These are phyloP conservation scores for Zoysia matrella DNA, from an alignment of 202 grass and related monocot species.

Conservation along the genomic window DNA sequence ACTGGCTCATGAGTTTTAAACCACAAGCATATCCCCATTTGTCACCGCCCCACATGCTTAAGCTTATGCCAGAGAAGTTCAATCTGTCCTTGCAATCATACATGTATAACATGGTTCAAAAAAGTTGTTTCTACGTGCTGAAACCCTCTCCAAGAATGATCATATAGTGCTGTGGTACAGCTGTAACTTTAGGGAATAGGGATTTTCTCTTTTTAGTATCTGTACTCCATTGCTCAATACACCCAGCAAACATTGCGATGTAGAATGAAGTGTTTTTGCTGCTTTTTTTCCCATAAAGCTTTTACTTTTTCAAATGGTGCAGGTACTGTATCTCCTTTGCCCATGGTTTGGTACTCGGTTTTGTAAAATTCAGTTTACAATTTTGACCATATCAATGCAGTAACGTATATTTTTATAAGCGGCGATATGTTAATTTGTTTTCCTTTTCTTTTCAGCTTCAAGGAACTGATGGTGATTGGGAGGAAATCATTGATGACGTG, in stretches of 20 bases:
- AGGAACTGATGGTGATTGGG: conserved; percentile 71
- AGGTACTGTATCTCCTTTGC: conserved; percentile 10
- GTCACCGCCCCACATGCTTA: neutral
- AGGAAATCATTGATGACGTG: conserved; percentile 85
- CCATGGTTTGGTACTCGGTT: neutral
- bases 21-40: neutral
- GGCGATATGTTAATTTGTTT: conserved; percentile 14
- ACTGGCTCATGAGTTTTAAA: neutral
- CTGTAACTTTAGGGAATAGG: no score
- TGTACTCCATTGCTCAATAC: neutral
- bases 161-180: neutral
- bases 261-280: neutral
- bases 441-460: conserved; percentile 59
- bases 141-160: neutral
- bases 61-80: neutral
- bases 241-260: neutral
- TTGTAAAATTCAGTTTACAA: conserved; percentile 10
- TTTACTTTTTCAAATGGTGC: conserved; percentile 2
- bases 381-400: neutral
- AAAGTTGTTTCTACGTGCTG: neutral
- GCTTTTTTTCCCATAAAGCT: conserved; percentile 13
- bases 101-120: neutral
- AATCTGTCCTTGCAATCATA: neutral
- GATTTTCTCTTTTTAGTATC: neutral
- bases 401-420: neutral